These are phyloP conservation scores for Irpex rosettiformis DNA, from an alignment of 1,284 basidiomycete species.

Conservation along the genomic window DNA sequence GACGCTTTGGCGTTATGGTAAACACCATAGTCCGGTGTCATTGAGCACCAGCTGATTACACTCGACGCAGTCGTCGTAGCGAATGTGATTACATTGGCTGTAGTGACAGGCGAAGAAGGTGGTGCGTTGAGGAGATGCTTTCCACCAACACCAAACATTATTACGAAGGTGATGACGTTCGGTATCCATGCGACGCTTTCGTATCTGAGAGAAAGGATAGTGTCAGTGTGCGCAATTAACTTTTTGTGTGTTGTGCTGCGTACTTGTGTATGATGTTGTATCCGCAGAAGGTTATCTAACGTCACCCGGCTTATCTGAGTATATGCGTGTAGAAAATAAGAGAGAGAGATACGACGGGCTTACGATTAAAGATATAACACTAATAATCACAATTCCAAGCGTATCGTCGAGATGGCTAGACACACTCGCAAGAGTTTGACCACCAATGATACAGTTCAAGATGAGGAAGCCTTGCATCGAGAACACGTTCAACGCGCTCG, in stretches of 20 bases:
- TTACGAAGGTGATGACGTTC: slow-evolving; percentile 61
- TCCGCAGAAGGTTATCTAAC: slow-evolving; percentile 52
- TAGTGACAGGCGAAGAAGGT: slow-evolving; percentile 29
- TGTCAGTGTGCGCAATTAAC: background rate
- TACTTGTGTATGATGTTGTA: slow-evolving; percentile 63
- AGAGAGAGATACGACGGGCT: slow-evolving; percentile 8
- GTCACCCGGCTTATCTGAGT: background rate
- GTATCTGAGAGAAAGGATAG: slow-evolving; percentile 29
- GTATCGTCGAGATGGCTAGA: slow-evolving; percentile 48
- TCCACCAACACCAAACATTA: slow-evolving; percentile 59
- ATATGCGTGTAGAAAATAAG: background rate
- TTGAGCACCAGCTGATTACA: slow-evolving; percentile 53
- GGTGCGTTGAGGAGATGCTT: slow-evolving; percentile 38
- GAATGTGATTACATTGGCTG: slow-evolving; percentile 29
- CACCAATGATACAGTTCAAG: slow-evolving; percentile 74
- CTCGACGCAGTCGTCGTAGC: slow-evolving; percentile 39
- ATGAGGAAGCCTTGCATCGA: slow-evolving; percentile 70
- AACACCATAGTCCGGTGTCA: slow-evolving; percentile 59
- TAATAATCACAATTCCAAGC: slow-evolving; percentile 78
- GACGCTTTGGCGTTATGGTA: slow-evolving; percentile 49
- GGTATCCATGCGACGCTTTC: slow-evolving; percentile 69
- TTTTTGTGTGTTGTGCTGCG: slow-evolving; percentile 1
- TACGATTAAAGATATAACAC: slow-evolving; percentile 59
- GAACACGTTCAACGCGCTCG: slow-evolving; percentile 51
- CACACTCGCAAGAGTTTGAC: slow-evolving; percentile 67